Evolutionary conservation across 2,329 filamentous ascomycete genomes (phyloP), one percentile per base, ranked within the genome.

Genomic region (Beauveria varroae): DNA sequence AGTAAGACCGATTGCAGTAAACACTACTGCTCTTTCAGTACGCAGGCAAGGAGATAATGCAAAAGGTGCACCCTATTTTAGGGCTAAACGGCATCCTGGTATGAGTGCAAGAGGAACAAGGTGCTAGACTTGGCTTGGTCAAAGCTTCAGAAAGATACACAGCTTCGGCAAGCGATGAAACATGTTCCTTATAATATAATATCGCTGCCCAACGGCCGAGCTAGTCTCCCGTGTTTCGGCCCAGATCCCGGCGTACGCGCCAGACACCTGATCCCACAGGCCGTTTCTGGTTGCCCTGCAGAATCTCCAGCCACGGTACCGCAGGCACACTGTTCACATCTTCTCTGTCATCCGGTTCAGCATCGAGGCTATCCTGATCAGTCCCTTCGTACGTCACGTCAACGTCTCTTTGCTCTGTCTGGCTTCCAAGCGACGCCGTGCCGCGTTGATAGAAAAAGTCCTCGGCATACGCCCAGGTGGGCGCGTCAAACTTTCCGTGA

Each of bases 391-490:
- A 64, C 12, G 61, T 60, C 20, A 67, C 64, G 5, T 71, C 67
- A 2, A 60, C 56, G 16, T 66, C 69, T 8, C 20, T 60, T 50
- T 5, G 24, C 53, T 62, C 37, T 24, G 24, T 12, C 20, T 40
- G 40, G 16, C 9, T 26, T 24, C 18, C 28, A 20, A 40, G n/a
- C 10, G 43, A n/a, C 16, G 62, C 69, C 41, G 65, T 62, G 1
- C 63, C 69, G 16, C 73, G 70, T 64, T 70, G 71, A 37, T 71
- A 66, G 64, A 85, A 80, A 18, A 86, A 65, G 41, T 87, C 83
- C 68, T 90, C 87, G 0, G 83, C 83, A 64, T 88, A 89, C 1
- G 86, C 85, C 87, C 87, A 91, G 3, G 79, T 84, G 0, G 88
- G 86, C 1, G 82, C 75, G 67, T 91, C 88, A 60, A 89, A 84